Conservation (phyloP, 2,329 filamentous ascomycete genomes). For the Pseudocercospora ulei region DNA sequence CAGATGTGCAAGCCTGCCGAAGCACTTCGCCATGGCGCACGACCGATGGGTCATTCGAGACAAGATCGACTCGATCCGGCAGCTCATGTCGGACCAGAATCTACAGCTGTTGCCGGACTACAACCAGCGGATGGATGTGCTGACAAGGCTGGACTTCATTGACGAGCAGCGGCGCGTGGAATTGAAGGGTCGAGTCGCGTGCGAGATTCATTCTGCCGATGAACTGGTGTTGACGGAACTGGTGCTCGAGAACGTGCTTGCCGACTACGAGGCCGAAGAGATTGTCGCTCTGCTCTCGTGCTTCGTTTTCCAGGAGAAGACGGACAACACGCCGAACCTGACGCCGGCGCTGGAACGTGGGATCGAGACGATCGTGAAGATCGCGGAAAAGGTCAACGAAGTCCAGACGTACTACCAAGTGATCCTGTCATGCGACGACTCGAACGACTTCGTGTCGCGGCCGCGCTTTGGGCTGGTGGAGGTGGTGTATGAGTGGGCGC, state of each 20-base stretch:
- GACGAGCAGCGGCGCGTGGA: conserved; percentile 79
- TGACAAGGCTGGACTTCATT: conserved; percentile 86
- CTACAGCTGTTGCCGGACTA: conserved; percentile 93
- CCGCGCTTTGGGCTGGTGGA: conserved; percentile 91
- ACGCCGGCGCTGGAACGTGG: conserved; percentile 74
- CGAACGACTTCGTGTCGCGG: conserved; percentile 78
- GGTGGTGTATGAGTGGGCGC: conserved; percentile 96
- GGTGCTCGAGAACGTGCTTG: conserved; percentile 90
- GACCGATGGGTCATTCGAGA: conserved; percentile 95
- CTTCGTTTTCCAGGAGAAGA: conserved; percentile 98
- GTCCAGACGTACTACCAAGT: conserved; percentile 87
- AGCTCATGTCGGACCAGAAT: conserved; percentile 90
- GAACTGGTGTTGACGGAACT: conserved; percentile 93
- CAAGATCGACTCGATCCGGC: conserved; percentile 77
- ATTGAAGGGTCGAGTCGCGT: conserved; percentile 95
- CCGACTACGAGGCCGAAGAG: conserved; percentile 89
- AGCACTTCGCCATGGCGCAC: conserved; percentile 93
- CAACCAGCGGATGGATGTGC: conserved; percentile 82
- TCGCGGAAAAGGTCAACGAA: conserved; percentile 84
- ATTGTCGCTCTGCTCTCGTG: conserved; percentile 87
- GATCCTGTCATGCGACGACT: conserved; percentile 78
- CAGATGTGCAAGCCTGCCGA: conserved; percentile 67
- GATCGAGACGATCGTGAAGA: conserved; percentile 73
- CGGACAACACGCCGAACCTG: conserved; percentile 66
- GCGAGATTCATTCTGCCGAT: conserved; percentile 94